Percentiles rank a stretch among this genome's conserved stretches.
These are phyloP conservation scores for Terana coerulea DNA, from an alignment of 768 basidiomycete species.

Conservation along the genomic window DNA sequence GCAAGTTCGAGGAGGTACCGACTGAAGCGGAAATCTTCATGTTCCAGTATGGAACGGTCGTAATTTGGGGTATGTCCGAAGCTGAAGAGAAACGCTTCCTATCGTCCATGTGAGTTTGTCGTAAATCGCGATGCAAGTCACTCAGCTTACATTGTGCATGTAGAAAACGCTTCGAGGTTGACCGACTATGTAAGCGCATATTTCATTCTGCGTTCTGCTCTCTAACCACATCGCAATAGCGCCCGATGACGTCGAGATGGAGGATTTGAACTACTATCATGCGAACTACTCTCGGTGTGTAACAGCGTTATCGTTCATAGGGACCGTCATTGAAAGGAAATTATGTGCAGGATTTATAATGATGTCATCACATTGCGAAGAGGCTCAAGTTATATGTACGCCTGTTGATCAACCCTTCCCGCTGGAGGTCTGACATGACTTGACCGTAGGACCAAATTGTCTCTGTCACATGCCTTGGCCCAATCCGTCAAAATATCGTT, in stretches of 20 bases:
- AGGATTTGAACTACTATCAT: constrained; percentile 95
- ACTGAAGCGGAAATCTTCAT: constrained; percentile 87
- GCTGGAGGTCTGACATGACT: too few relatives aligned
- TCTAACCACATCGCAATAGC: too few relatives aligned
- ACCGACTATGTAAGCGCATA: constrained; percentile 63
- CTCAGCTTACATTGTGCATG: too few relatives aligned
- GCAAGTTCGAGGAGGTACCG: constrained; percentile 62
- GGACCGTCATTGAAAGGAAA: too few relatives aligned
- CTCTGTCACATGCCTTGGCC: constrained; percentile 89
- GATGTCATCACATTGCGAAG: constrained; percentile 94
- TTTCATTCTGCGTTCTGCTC: neutral
- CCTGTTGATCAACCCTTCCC: too few relatives aligned
- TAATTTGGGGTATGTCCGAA: constrained; percentile 98
- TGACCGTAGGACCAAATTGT: constrained; percentile 92
- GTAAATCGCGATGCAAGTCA: too few relatives aligned
- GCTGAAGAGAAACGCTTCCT: constrained; percentile 87
- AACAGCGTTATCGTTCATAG: too few relatives aligned
- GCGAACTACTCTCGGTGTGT: constrained; percentile 91
- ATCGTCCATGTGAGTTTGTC: constrained; percentile 82
- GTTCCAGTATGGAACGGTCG: constrained; percentile 92
- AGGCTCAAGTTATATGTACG: constrained; percentile 91
- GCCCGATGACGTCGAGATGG: constrained; percentile 90
- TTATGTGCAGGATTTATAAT: constrained; percentile 82
- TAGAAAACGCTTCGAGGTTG: constrained; percentile 93
- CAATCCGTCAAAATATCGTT: constrained; percentile 97